A percentile compares a stretch with the other conserved stretches of the same genome.
These are phyloP conservation scores for Quercus bicolor DNA, from an alignment of 306 rosid species.

Conservation along the genomic window DNA sequence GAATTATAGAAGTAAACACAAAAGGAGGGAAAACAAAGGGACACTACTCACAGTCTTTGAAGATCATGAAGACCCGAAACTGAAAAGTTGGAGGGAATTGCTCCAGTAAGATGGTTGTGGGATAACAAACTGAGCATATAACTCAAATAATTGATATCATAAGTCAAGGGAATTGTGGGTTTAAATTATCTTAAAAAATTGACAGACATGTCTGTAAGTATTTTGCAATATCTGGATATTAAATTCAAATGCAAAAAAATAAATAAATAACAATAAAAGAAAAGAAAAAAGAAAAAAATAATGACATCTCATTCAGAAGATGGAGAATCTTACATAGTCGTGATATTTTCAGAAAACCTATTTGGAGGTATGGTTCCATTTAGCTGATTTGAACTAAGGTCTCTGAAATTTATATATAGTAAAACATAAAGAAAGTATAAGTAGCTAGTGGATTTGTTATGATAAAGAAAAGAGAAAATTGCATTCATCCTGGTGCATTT, in stretches of 20 bases:
- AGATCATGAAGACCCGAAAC: slow-evolving; percentile 52
- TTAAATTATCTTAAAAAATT: background rate
- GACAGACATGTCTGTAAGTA: too few relatives aligned
- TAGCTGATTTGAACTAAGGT: slow-evolving; percentile 71
- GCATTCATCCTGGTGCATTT: background rate
- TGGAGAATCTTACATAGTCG: slow-evolving; percentile 71
- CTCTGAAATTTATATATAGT: slow-evolving; percentile 51
- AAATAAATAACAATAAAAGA: background rate
- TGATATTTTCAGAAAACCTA: slow-evolving; percentile 60
- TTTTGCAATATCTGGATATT: background rate
- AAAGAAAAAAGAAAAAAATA: too few relatives aligned
- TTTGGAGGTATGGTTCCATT: slow-evolving; percentile 60
- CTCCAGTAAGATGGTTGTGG: slow-evolving; percentile 65
- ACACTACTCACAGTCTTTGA: slow-evolving; percentile 66
- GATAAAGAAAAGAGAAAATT: background rate
- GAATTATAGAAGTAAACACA: background rate
- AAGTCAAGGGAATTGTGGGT: background rate
- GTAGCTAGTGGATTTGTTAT: background rate
- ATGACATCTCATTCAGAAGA: slow-evolving; percentile 17
- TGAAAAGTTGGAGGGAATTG: slow-evolving; percentile 60
- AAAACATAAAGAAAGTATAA: slow-evolving; percentile 16
- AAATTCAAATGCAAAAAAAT: background rate
- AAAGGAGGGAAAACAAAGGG: background rate
- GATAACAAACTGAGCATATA: slow-evolving; percentile 59
- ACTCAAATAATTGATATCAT: slow-evolving; percentile 6